These are phyloP conservation scores for Chrysoporthe puriensis DNA, from an alignment of 2,329 filamentous ascomycete genomes.

Conservation along the genomic window DNA sequence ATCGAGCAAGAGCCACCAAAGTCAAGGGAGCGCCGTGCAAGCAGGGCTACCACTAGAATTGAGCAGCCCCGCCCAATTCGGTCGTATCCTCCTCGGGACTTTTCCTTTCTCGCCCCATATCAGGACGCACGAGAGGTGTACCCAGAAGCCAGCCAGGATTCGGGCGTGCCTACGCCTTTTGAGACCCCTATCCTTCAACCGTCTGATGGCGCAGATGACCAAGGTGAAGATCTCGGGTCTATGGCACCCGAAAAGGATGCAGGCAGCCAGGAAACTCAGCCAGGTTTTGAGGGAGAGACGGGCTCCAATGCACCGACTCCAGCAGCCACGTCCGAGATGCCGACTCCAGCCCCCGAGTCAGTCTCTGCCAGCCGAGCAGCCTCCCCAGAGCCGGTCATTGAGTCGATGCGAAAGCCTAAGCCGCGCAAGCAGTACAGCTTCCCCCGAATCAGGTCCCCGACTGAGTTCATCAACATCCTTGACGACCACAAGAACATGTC, in stretches of 20 bases:
- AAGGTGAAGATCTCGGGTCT: constrained; percentile 20
- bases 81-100: constrained; percentile 19
- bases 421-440: constrained; percentile 46
- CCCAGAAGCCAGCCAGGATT: constrained; percentile 23
- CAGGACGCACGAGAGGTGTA: constrained; percentile 21
- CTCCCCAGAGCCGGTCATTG: constrained; percentile 24
- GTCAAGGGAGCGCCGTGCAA: constrained; percentile 16
- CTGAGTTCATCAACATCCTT: constrained; percentile 52
- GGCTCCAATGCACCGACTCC: constrained; percentile 25
- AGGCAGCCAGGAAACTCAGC: constrained; percentile 19
- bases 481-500: constrained; percentile 55
- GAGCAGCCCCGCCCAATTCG: constrained; percentile 23
- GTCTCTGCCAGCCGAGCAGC: constrained; percentile 24
- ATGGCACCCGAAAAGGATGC: constrained; percentile 18
- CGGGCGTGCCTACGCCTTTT: constrained; percentile 19
- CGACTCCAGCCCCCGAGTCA: constrained; percentile 25
- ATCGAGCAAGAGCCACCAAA: constrained; percentile 25
- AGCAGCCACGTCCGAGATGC: constrained; percentile 33
- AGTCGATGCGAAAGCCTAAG: constrained; percentile 28
- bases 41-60: constrained; percentile 1
- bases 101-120: constrained; percentile 26
- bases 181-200: constrained; percentile 23
- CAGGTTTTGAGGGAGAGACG: constrained; percentile 23
- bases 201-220: constrained; percentile 22
- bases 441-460: constrained; percentile 54